These are phyloP conservation scores for Syzygium syzygioides DNA, from an alignment of 441 rosid genomes.

Conservation along the genomic window DNA sequence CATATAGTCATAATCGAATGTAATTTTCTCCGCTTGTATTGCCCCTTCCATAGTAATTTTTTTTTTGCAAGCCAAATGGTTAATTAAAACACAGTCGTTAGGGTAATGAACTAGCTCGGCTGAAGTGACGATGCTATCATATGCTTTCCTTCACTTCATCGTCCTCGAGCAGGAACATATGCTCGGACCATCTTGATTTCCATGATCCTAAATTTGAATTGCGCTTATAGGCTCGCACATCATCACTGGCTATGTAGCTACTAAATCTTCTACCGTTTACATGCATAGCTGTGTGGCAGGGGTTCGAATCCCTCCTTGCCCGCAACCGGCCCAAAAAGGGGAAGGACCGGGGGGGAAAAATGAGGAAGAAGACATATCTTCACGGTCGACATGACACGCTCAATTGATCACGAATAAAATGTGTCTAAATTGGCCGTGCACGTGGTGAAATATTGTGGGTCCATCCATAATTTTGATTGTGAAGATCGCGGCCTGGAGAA, in stretches of 20 bases:
- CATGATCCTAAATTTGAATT: not conserved
- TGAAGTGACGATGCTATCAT: not conserved
- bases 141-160: not conserved
- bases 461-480: not conserved
- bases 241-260: not conserved
- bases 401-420: not conserved
- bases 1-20: no score
- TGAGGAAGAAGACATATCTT: not conserved
- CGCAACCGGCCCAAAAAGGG: not conserved
- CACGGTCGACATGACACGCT: not conserved
- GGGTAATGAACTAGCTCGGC: not conserved
- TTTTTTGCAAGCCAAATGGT: not conserved
- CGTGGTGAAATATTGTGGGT: not conserved
- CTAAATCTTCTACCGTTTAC: not conserved
- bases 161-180: not conserved
- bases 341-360: not conserved
- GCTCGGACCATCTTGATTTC: not conserved
- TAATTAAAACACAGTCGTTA: not conserved
- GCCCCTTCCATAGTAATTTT: not conserved
- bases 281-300: not conserved
- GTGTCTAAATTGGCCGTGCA: not conserved
- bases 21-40: not conserved
- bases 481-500: not conserved
- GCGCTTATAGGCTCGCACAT: not conserved
- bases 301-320: not conserved